phyloP scores from a whole-genome alignment of 805 yeast genomes.

The Cyberlindnera maritima region DNA sequence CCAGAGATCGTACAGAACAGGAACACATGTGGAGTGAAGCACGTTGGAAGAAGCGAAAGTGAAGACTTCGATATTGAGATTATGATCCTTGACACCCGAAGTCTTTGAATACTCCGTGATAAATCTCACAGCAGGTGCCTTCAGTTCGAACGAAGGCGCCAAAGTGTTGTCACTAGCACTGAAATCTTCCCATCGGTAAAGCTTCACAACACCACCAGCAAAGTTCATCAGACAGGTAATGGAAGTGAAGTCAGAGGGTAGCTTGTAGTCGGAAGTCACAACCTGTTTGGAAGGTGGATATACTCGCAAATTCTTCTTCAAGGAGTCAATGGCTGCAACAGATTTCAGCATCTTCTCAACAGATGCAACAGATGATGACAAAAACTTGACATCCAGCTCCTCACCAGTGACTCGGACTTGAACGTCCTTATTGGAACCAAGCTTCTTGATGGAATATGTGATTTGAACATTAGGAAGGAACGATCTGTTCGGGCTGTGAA shows the following conservation, averaged over 20 bases:
- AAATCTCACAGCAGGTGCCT: constrained; percentile 72
- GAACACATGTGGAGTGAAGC: constrained; percentile 72
- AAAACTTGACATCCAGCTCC: constrained; percentile 60
- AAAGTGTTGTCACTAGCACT: constrained; percentile 32
- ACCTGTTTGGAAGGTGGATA: constrained; percentile 4
- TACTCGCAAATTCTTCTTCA: constrained; percentile 21
- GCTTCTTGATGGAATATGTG: constrained; percentile 36
- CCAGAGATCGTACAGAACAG: constrained; percentile 62
- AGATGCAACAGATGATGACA: constrained; percentile 52
- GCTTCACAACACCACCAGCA: constrained; percentile 65
- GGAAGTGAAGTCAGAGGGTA: constrained; percentile 30
- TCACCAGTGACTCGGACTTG: constrained; percentile 61
- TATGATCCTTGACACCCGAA: constrained; percentile 39
- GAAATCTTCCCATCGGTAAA: constrained; percentile 37
- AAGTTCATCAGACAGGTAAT: constrained; percentile 54
- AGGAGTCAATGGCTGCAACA: constrained; percentile 39
- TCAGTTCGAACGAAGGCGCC: constrained; percentile 55
- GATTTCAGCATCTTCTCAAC: constrained; percentile 54
- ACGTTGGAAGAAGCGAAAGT: constrained; percentile 72
- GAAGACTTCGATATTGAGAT: constrained; percentile 48
- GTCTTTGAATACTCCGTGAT: constrained; percentile 51
- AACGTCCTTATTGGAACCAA: constrained; percentile 34
- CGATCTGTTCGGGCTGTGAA: constrained; percentile 53
- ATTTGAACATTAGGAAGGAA: constrained; percentile 68
- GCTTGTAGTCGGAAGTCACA: constrained; percentile 16